A percentile compares a stretch with the other conserved stretches of the same genome.
Evolutionary conservation across 2,329 filamentous ascomycete species (phyloP).

Genomic region (Neonectria coccinea): DNA sequence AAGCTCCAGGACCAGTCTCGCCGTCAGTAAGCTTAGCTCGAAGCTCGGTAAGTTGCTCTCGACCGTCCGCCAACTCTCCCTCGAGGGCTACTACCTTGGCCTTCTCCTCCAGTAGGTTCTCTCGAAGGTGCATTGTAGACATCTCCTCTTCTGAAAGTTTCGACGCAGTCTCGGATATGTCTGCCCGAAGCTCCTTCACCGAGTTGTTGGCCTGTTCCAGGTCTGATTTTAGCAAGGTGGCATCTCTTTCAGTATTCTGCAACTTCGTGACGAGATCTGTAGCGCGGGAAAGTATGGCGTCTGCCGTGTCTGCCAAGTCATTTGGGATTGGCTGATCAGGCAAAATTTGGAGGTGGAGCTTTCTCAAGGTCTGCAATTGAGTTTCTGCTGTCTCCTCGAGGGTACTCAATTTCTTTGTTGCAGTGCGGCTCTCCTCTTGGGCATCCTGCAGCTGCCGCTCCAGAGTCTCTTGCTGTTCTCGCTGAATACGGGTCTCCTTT

Average conservation of each 20-base stretch:
- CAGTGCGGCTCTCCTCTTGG: conserved; percentile 64
- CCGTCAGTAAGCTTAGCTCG: conserved; percentile 82
- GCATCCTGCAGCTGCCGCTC: conserved; percentile 67
- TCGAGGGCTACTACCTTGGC: conserved; percentile 67
- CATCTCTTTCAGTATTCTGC: conserved; percentile 69
- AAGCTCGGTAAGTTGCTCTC: conserved; percentile 75
- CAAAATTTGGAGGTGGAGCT: conserved; percentile 69
- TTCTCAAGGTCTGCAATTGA: conserved; percentile 66
- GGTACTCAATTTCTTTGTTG: conserved; percentile 63
- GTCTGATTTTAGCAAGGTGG: conserved; percentile 71
- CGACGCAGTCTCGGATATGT: conserved; percentile 67
- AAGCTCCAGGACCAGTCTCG: conserved; percentile 83
- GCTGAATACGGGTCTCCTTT: conserved; percentile 69
- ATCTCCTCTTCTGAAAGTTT: conserved; percentile 65
- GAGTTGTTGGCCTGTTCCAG: conserved; percentile 69
- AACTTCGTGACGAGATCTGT: conserved; percentile 71
- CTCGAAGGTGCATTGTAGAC: conserved; percentile 63
- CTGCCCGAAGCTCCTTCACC: conserved; percentile 66
- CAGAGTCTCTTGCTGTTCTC: conserved; percentile 69
- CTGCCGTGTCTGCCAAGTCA: conserved; percentile 69
- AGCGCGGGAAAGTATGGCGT: conserved; percentile 68
- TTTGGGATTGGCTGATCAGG: conserved; percentile 64
- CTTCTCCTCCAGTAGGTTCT: conserved; percentile 65
- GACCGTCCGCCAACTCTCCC: conserved; percentile 70
- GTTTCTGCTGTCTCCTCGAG: conserved; percentile 64